These are phyloP conservation scores for Lentinus brumalis DNA, from an alignment of 768 basidiomycete genomes.

Conservation along the genomic window DNA sequence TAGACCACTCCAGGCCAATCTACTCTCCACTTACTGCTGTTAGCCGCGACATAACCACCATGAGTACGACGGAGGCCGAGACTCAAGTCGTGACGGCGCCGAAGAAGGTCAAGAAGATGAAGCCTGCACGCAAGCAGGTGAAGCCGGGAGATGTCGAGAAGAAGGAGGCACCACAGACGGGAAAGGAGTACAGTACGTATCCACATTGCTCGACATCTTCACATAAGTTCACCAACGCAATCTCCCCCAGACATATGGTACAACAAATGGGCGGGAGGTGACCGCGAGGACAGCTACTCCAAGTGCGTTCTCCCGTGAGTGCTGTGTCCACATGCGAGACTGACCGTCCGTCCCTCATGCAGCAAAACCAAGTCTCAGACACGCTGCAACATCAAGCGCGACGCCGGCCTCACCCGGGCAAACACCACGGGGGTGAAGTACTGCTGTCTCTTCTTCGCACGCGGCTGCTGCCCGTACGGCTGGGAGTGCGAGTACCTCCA, in stretches of 20 bases:
- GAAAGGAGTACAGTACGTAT: constrained; percentile 92
- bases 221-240: constrained; percentile 11
- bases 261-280: constrained; percentile 99
- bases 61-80: constrained; percentile 25
- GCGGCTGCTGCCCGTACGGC: constrained; percentile 97
- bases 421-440: constrained; percentile 93
- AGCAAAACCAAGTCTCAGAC: constrained; percentile 96
- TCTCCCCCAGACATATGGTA: constrained; percentile 85
- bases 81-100: constrained; percentile 21
- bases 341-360: constrained; percentile 5
- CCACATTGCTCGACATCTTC: background rate
- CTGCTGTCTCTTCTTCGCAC: constrained; percentile 91
- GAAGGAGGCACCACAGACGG: constrained; percentile 85
- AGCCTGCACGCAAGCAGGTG: constrained; percentile 94
- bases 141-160: constrained; percentile 89
- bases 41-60: constrained; percentile 1
- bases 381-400: constrained; percentile 83
- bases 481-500: constrained; percentile 98
- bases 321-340: background rate
- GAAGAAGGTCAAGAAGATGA: constrained; percentile 63
- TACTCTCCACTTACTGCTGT: background rate
- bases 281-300: constrained; percentile 94
- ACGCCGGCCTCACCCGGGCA: constrained; percentile 92
- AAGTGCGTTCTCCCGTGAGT: constrained; percentile 57
- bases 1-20: background rate